Evolutionary conservation across 2,329 filamentous ascomycete genomes (phyloP).

Genomic region (Pseudocercospora pini-densiflorae): DNA sequence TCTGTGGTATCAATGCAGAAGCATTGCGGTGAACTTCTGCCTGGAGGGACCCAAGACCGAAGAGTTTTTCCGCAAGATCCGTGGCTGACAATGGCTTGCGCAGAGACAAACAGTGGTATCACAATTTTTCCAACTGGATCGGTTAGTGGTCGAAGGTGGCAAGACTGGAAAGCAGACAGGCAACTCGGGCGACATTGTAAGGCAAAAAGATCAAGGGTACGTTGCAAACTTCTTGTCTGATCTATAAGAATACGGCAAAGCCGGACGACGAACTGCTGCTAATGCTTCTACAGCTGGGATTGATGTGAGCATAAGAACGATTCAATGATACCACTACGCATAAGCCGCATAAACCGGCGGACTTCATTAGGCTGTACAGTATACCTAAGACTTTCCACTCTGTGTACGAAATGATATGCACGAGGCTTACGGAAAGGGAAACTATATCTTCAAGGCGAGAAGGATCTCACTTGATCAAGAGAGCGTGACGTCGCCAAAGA

Average conservation of each 20-base stretch:
- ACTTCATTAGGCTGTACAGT: neutral
- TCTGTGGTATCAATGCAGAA: neutral
- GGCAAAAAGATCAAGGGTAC: conserved; percentile 81
- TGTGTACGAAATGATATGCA: neutral
- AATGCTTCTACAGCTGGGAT: conserved; percentile 17
- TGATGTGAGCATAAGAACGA: conserved; percentile 10
- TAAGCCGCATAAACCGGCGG: neutral
- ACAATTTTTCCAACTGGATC: conserved; percentile 91
- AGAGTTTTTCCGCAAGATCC: neutral
- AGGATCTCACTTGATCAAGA: neutral
- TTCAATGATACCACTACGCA: neutral
- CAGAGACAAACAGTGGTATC: conserved; percentile 95
- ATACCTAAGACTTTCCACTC: neutral
- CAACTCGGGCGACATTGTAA: conserved; percentile 66
- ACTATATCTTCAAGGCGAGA: neutral
- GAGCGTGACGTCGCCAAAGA: neutral
- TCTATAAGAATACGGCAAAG: neutral
- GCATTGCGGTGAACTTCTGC: neutral
- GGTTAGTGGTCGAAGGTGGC: conserved; percentile 88
- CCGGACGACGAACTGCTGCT: neutral
- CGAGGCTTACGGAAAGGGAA: neutral
- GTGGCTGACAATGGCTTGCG: conserved; percentile 44
- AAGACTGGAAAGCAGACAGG: conserved; percentile 76
- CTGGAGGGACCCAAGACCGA: neutral
- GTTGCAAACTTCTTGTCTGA: conserved; percentile 31